Evolutionary conservation across 176 grass and related monocot genomes (phyloP).

Genomic region (Thalia dealbata): DNA sequence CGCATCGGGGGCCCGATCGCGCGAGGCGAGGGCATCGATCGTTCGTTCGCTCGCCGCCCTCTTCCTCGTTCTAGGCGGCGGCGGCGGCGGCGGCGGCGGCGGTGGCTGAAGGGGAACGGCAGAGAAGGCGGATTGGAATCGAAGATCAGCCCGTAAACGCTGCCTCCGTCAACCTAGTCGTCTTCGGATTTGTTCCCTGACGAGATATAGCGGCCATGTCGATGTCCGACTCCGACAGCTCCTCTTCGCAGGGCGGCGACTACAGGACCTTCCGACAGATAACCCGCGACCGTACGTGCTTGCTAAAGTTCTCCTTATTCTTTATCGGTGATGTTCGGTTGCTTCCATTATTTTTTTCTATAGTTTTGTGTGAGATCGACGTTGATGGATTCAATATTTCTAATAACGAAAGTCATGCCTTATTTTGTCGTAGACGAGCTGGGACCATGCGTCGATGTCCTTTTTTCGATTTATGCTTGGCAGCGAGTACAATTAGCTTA

Average conservation of each 20-base stretch:
- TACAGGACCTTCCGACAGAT: slow-evolving; percentile 6
- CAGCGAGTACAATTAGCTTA: neutral
- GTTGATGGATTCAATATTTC: neutral
- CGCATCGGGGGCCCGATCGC: too few species aligned
- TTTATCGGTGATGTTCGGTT: neutral
- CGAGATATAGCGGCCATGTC: slow-evolving; percentile 1
- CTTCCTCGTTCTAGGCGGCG: neutral
- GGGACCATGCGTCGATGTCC: neutral
- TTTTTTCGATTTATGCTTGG: neutral
- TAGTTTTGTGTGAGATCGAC: neutral
- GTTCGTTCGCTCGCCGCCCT: too few species aligned
- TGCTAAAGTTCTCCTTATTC: neutral
- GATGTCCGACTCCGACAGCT: slow-evolving; percentile 4
- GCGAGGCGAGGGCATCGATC: too few species aligned
- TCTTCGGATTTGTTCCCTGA: neutral
- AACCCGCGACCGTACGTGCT: slow-evolving; percentile 1
- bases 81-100: neutral
- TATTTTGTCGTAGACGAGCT: neutral
- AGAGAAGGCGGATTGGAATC: neutral
- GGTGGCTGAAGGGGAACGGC: neutral
- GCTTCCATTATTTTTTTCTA: neutral
- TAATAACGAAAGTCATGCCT: neutral
- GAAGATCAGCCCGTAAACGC: neutral
- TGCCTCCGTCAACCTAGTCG: neutral
- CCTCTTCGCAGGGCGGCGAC: slow-evolving; percentile 5